A percentile compares a stretch with the other conserved stretches of the same genome.
Evolutionary conservation across 768 basidiomycete species (phyloP).

Genomic region (Boletus pseudo-olivaceus): DNA sequence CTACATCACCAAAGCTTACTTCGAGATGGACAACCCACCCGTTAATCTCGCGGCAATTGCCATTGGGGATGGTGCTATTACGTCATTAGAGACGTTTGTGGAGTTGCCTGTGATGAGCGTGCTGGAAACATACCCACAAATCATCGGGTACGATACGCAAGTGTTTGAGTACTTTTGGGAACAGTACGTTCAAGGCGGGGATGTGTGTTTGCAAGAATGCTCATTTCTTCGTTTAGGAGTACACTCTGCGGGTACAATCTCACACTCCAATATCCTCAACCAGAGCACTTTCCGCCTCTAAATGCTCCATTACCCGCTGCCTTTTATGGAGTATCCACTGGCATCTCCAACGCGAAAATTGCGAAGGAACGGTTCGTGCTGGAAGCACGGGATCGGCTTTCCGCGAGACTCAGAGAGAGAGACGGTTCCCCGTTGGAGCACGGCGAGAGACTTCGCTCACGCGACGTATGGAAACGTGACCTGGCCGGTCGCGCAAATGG

Average conservation of each 20-base stretch:
- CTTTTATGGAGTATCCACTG: not conserved
- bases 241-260: conserved; percentile 65
- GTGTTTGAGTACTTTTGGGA: conserved; percentile 65
- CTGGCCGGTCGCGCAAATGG: conserved; percentile 47
- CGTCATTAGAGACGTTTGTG: conserved; percentile 45
- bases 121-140: conserved; percentile 71
- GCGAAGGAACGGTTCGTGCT: conserved; percentile 8
- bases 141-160: conserved; percentile 65
- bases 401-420: conserved; percentile 7
- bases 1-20: conserved; percentile 71
- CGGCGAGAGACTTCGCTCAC: conserved; percentile 15
- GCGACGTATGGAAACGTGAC: conserved; percentile 41
- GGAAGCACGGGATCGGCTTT: conserved; percentile 9
- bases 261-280: conserved; percentile 66
- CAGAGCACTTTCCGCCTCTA: conserved; percentile 42
- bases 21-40: conserved; percentile 56
- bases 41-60: conserved; percentile 62
- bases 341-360: not conserved
- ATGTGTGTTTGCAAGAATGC: not conserved
- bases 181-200: conserved; percentile 43
- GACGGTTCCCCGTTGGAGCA: conserved; percentile 16
- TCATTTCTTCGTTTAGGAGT: conserved; percentile 35
- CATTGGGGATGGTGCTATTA: conserved; percentile 61
- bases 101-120: conserved; percentile 56
- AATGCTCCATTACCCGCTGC: not conserved